Evolutionary conservation across 176 grass and related monocot genomes (phyloP), one percentile per base, ranked within the genome.

Genomic region (Chloris gayana): DNA sequence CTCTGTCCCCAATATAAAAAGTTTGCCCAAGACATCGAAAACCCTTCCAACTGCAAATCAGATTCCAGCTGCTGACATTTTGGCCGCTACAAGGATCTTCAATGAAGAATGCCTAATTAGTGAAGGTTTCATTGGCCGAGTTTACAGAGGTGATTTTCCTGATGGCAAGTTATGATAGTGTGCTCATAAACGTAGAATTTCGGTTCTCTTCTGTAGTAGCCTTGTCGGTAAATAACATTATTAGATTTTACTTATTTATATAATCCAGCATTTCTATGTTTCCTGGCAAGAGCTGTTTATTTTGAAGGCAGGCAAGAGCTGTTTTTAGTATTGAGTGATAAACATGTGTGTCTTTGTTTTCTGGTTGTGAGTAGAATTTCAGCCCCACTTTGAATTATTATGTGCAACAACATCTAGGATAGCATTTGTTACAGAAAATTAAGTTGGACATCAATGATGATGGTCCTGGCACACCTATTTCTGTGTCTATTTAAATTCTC

Each of bases 131-230:
- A 80, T 83, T 75, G 95, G 95, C 45, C 88, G 86, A 76, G 92
- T 94, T 89, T 94, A 94, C 86, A 88, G 88, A 94, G 95, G 90
- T 73, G 85, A 92, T 57, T 92, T 94, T 90, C 78, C 92, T 65
- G 88, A 91, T 89, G 95, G 92, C n/a, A 88, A 94, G 95, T 92
- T 98, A 78, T 80, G 74, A 10, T 67, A 72, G 0, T 77, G 18
- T 69, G 57, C 64, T 81, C 31, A 45, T 73, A 34, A 74, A 65
- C 26, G 67, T 73, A 9, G 0, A 14, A 1, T 45, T 70, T 37
- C 56, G 57, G 17, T 32, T 77, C 39, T 46, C 18, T 56, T 70
- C 39, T 34, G 13, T 56, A 67, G 17, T 54, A 53, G 11, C 39
- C 27, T 75, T 70, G 74, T 54, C 53, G 41, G 54, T 39, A 64